These are phyloP conservation scores for Fusarium paranaense DNA, from an alignment of 2,329 filamentous ascomycete species.

Conservation along the genomic window DNA sequence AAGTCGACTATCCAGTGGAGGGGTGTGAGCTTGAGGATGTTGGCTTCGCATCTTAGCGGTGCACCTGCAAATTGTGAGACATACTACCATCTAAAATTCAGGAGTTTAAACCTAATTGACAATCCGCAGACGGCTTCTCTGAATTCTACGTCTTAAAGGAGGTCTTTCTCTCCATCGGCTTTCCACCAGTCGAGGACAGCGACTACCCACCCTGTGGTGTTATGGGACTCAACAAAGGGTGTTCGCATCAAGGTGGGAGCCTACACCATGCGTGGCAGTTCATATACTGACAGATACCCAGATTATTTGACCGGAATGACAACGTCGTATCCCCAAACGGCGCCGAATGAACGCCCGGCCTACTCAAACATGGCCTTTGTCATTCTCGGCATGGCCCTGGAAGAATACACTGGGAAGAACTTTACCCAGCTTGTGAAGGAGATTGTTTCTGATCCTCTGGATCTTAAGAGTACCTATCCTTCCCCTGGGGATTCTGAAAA, in stretches of 20 bases:
- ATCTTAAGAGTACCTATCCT: conserved; percentile 32
- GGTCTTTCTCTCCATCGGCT: conserved; percentile 49
- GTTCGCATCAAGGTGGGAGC: conserved; percentile 47
- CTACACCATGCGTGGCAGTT: background rate
- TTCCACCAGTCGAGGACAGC: conserved; percentile 49
- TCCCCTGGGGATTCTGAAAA: conserved; percentile 46
- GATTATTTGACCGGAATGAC: conserved; percentile 49
- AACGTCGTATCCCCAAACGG: conserved; percentile 44
- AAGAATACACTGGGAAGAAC: conserved; percentile 44
- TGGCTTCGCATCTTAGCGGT: conserved; percentile 53
- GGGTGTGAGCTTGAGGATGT: conserved; percentile 51
- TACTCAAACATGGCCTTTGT: conserved; percentile 57
- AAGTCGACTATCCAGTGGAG: conserved; percentile 49
- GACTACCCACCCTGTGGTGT: conserved; percentile 54
- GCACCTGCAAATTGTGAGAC: conserved; percentile 51
- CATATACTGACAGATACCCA: conserved; percentile 12
- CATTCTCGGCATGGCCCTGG: conserved; percentile 51
- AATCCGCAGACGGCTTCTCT: conserved; percentile 43
- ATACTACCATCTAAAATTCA: background rate
- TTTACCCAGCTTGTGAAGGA: conserved; percentile 44
- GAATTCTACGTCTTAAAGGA: conserved; percentile 53
- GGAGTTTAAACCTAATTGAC: background rate
- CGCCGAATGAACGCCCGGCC: conserved; percentile 48
- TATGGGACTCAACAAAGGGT: conserved; percentile 48
- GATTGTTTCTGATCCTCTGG: conserved; percentile 26